Base-by-base conservation (phyloP, 2,329 filamentous ascomycete species). In the Coniochaeta sp. region DNA sequence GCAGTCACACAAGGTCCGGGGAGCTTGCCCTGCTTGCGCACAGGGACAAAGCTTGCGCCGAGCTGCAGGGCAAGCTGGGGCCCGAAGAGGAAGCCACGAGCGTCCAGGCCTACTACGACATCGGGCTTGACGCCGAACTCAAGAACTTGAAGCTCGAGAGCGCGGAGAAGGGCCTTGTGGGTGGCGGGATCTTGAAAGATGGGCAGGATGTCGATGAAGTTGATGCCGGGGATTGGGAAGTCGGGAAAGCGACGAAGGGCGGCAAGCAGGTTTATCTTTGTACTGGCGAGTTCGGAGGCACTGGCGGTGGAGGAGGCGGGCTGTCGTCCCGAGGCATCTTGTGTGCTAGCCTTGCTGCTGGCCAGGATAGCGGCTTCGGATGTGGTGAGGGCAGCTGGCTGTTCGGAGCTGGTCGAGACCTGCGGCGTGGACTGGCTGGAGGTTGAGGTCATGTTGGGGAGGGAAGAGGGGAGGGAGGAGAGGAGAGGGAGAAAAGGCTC, bases 141-240 rank as follows among this genome's bases (percentile, higher is more conserved):
- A 61, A 83, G 77, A 65, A 96, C 82, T 74, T 96, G 89, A 64
- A 97, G 81, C 76, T 96, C 90, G 67, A 98, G 89, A 57, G 91
- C 91, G 69, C 87, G 85, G 73, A 97, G 81, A 62, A 99, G 88
- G 60, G 86, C 82, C 67, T 84, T 81, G 78, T 97, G 93, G 63
- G 90, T 81, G 58, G 74, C 72, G 60, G 88, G 86, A 71, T 91
- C 83, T 73, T 90, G 87, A 81, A 99, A 98, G 72, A 98, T 88
- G 63, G 95, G 95, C 76, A 99, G 88, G 77, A 99, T 98, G 74
- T 99, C 95, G 79, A 97, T 91, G 77, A 99, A 99, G 70, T 96
- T 83, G 72, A 99, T 93, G 74, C 95, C 93, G 54, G 89, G 87
- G 66, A 89, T 88, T 62, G 93, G 93, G 79, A 97, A 98, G 81